Evolutionary conservation across 2,329 filamentous ascomycete species (phyloP).

Genomic region (Cladosporium sp.): DNA sequence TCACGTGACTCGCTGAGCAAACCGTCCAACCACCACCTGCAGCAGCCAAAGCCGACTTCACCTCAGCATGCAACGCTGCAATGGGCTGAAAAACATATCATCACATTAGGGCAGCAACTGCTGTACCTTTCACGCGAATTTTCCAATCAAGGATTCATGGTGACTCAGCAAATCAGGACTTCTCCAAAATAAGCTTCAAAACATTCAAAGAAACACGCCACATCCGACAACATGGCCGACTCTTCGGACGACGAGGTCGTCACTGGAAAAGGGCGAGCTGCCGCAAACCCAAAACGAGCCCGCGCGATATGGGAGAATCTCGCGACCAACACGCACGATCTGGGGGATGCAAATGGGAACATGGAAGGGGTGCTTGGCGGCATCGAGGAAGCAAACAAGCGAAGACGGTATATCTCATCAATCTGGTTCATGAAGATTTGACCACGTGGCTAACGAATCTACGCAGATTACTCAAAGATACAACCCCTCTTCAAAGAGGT

Average conservation of each 20-base stretch:
- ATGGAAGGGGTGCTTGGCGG: slow-evolving; percentile 38
- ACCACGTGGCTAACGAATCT: slow-evolving; percentile 25
- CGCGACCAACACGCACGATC: slow-evolving; percentile 33
- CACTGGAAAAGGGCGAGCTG: slow-evolving; percentile 22
- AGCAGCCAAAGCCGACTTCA: slow-evolving; percentile 6
- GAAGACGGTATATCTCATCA: slow-evolving; percentile 29
- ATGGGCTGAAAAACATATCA: slow-evolving; percentile 6
- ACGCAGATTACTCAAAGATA: slow-evolving; percentile 78
- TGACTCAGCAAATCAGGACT: neutral
- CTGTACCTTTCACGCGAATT: slow-evolving; percentile 1
- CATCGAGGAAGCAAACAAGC: slow-evolving; percentile 39
- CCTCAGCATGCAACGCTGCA: slow-evolving; percentile 1
- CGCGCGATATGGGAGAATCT: slow-evolving; percentile 38
- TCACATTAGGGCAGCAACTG: neutral
- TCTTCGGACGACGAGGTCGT: slow-evolving; percentile 32
- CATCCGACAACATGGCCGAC: slow-evolving; percentile 29
- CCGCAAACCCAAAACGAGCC: slow-evolving; percentile 33
- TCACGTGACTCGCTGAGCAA: neutral
- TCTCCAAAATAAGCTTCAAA: neutral
- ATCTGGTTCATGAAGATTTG: neutral
- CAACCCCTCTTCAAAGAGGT: slow-evolving; percentile 89
- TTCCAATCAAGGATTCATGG: neutral
- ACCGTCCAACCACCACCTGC: neutral
- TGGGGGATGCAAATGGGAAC: slow-evolving; percentile 34
- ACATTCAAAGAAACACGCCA: neutral